These are phyloP conservation scores for Mycena olivaceomarginata DNA, from an alignment of 768 basidiomycete genomes.

Conservation along the genomic window DNA sequence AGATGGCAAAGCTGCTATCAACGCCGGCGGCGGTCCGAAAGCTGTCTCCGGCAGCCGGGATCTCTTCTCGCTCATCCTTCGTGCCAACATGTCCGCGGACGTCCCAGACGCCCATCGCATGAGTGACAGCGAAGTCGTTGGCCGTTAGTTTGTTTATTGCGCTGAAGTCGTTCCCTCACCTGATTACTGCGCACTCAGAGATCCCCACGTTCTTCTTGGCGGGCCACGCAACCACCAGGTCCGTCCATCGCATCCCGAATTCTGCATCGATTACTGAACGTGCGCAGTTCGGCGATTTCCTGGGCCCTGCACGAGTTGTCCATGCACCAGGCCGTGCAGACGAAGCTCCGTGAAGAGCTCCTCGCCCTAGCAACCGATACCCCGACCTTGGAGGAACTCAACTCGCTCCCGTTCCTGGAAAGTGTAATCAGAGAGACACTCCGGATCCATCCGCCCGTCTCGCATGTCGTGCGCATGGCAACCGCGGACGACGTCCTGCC, in stretches of 20 bases:
- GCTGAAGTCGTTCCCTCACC: background rate
- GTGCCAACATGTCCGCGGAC: conserved; percentile 70
- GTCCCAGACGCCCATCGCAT: conserved; percentile 62
- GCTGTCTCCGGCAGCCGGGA: conserved; percentile 59
- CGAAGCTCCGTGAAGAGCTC: conserved; percentile 66
- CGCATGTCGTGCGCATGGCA: conserved; percentile 49
- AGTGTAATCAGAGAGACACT: conserved; percentile 31
- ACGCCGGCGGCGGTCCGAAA: conserved; percentile 38
- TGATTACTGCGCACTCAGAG: conserved; percentile 4
- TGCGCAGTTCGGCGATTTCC: conserved; percentile 42
- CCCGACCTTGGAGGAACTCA: conserved; percentile 65
- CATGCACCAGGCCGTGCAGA: conserved; percentile 59
- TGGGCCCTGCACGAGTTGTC: conserved; percentile 68
- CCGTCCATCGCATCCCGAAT: background rate
- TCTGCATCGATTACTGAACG: background rate
- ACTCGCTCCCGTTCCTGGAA: conserved; percentile 40
- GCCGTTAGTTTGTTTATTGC: conserved; percentile 57
- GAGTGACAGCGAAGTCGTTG: conserved; percentile 68
- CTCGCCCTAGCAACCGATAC: conserved; percentile 54
- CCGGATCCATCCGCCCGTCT: conserved; percentile 49
- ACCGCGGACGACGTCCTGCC: conserved; percentile 53
- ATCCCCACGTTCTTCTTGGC: conserved; percentile 35
- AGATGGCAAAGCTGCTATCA: conserved; percentile 10
- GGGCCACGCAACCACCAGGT: conserved; percentile 37
- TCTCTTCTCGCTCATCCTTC: conserved; percentile 66